A percentile compares a stretch with the other conserved stretches of the same genome.
Evolutionary conservation across 371 early-diverging fungal genomes (phyloP).

Genomic region (Lichtheimia hyalospora): DNA sequence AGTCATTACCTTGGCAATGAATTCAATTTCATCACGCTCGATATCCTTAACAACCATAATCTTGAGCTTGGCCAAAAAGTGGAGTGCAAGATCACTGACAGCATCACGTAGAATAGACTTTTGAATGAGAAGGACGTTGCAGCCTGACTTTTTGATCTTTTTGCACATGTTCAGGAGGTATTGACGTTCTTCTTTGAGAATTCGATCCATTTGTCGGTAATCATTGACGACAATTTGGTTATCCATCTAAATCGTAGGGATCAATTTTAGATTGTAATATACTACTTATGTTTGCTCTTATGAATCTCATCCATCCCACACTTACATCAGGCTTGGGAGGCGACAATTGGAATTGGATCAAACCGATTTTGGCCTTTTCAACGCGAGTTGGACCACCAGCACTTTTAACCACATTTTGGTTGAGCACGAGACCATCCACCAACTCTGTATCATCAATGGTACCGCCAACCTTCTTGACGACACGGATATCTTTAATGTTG

Average conservation of each 20-base stretch:
- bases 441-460: constrained; percentile 98
- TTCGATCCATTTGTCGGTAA: constrained; percentile 99
- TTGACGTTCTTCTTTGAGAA: constrained; percentile 98
- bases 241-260: constrained; percentile 77
- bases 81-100: constrained; percentile 96
- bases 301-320: not conserved
- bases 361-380: constrained; percentile 97
- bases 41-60: constrained; percentile 98
- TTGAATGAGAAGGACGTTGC: constrained; percentile 98
- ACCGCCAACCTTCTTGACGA: constrained; percentile 97
- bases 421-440: constrained; percentile 91
- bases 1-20: constrained; percentile 84
- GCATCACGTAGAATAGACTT: constrained; percentile 99
- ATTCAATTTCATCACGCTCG: constrained; percentile 99
- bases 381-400: constrained; percentile 94
- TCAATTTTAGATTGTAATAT: not conserved
- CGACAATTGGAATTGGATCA: constrained; percentile 99
- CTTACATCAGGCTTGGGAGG: constrained; percentile 98
- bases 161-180: constrained; percentile 98
- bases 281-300: too few species aligned
- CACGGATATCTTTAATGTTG: constrained; percentile 93
- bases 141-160: constrained; percentile 98
- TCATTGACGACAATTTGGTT: constrained; percentile 99
- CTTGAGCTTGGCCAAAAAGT: constrained; percentile 98
- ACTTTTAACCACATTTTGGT: constrained; percentile 85